A percentile compares a stretch with the other conserved stretches of the same genome.
Conservation (phyloP, 352 stramenopile genomes). For the Stramenopiles sp. region DNA sequence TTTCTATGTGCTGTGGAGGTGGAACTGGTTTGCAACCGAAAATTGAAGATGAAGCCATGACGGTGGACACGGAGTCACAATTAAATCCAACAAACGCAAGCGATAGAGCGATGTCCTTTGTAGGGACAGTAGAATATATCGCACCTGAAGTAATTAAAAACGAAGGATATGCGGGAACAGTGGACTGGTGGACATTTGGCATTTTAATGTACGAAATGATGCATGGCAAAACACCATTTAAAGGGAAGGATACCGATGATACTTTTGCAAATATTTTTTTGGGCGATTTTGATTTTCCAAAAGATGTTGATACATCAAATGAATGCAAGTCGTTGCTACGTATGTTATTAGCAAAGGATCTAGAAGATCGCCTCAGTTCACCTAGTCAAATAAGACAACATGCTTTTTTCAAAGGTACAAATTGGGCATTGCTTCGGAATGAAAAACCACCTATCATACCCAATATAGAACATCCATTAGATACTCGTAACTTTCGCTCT, state of each 20-base stretch:
- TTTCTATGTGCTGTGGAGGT: not conserved
- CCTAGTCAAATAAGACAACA: not conserved
- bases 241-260: conserved; percentile 48
- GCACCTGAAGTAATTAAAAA: conserved; percentile 45
- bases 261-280: conserved; percentile 70
- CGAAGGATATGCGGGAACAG: conserved; percentile 29
- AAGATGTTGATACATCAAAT: not conserved
- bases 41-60: conserved; percentile 19
- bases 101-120: conserved; percentile 24
- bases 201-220: conserved; percentile 68
- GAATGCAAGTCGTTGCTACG: not conserved
- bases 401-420: not conserved
- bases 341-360: not conserved
- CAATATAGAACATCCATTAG: not conserved
- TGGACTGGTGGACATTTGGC: conserved; percentile 71
- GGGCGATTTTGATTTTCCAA: conserved; percentile 40
- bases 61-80: conserved; percentile 35
- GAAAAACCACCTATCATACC: conserved; percentile 2
- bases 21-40: not conserved
- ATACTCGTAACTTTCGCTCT: not conserved
- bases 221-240: conserved; percentile 57
- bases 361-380: not conserved
- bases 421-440: not conserved
- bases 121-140: conserved; percentile 50
- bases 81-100: conserved; percentile 19